Conservation (phyloP, 2,329 filamentous ascomycete species). For the Pyricularia grisea region DNA sequence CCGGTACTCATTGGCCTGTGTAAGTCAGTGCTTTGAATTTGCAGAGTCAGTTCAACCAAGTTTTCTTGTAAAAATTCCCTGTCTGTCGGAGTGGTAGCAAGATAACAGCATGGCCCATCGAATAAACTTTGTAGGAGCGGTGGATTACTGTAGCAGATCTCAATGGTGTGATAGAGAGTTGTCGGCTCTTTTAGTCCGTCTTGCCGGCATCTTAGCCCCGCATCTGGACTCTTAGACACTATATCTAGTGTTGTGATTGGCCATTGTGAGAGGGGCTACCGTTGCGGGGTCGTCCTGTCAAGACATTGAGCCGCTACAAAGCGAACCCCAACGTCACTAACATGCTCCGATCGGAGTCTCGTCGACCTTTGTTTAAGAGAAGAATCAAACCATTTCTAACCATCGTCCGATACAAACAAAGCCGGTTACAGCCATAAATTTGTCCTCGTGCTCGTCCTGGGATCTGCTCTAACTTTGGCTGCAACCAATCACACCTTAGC, state of each 20-base stretch:
- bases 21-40: not conserved
- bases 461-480: not conserved
- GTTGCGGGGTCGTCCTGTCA: not conserved
- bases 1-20: not conserved
- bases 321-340: slow-evolving; percentile 11
- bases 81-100: not conserved
- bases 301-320: slow-evolving; percentile 17
- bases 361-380: not conserved
- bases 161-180: not conserved
- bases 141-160: not conserved
- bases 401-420: not conserved
- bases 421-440: not conserved
- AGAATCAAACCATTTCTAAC: not conserved
- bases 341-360: not conserved
- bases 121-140: not conserved
- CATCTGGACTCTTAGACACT: not conserved
- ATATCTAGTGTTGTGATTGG: not conserved
- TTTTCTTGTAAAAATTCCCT: not conserved
- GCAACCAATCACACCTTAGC: not conserved
- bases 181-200: not conserved
- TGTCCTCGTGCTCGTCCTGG: not conserved
- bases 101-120: not conserved
- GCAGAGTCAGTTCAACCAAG: not conserved
- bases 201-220: not conserved
- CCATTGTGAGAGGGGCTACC: not conserved